Conservation (phyloP, 805 yeast species). For the Lipomyces yamadae region DNA sequence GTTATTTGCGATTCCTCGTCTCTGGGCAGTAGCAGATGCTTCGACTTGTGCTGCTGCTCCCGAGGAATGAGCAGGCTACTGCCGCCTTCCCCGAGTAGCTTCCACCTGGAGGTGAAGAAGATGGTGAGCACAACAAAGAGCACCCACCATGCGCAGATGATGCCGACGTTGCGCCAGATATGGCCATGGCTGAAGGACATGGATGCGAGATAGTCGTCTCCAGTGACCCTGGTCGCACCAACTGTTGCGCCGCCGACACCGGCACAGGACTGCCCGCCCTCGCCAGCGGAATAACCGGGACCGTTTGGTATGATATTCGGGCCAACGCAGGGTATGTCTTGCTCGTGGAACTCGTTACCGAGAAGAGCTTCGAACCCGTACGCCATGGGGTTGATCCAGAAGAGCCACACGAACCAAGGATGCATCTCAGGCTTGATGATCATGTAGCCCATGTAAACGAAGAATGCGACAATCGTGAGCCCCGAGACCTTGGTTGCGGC, state of each 20-base stretch:
- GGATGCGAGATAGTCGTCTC: constrained; percentile 54
- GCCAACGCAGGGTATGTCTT: constrained; percentile 47
- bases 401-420: constrained; percentile 56
- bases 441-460: constrained; percentile 54
- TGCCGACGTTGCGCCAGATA: constrained; percentile 56
- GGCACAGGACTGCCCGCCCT: constrained; percentile 44
- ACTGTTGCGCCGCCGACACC: constrained; percentile 59
- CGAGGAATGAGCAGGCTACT: not conserved
- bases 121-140: constrained; percentile 52
- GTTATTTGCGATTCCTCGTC: not conserved
- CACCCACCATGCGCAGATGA: constrained; percentile 49
- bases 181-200: constrained; percentile 55
- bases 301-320: constrained; percentile 52
- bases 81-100: not conserved
- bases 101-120: constrained; percentile 22
- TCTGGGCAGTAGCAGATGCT: no score
- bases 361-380: constrained; percentile 54
- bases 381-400: constrained; percentile 52
- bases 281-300: no score
- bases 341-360: constrained; percentile 52
- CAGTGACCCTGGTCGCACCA: constrained; percentile 56
- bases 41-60: no score
- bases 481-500: constrained; percentile 55
- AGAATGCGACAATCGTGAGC: constrained; percentile 49
- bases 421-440: constrained; percentile 27